A percentile compares a stretch with the other conserved stretches of the same genome.
These are phyloP conservation scores for Cyclotella cryptica DNA, from an alignment of 108 stramenopile genomes.

Conservation along the genomic window DNA sequence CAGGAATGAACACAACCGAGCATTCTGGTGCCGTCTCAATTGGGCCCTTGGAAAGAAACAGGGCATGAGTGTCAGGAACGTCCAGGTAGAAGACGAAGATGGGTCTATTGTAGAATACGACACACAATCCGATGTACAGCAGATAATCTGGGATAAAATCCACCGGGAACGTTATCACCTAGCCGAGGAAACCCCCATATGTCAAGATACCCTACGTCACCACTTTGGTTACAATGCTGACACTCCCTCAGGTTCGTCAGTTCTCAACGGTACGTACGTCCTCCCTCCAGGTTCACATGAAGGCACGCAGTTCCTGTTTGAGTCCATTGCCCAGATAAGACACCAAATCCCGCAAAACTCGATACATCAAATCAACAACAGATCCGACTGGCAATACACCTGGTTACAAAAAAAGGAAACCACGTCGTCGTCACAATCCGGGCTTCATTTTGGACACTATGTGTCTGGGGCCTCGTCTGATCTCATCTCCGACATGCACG, in stretches of 20 bases:
- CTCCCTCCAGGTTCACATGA: conserved; percentile 1
- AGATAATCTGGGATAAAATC: too few relatives aligned
- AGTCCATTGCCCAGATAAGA: not conserved
- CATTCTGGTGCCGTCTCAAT: too few relatives aligned
- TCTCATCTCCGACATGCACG: conserved; percentile 7
- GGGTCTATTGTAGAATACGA: too few relatives aligned
- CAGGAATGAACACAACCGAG: not conserved
- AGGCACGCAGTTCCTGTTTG: too few relatives aligned
- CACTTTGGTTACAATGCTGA: too few relatives aligned
- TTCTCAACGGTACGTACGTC: conserved; percentile 8
- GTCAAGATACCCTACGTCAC: too few relatives aligned
- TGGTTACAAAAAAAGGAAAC: conserved; percentile 1
- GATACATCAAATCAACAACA: not conserved
- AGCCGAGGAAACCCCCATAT: too few relatives aligned
- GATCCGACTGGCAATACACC: not conserved
- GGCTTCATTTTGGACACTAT: conserved; percentile 11
- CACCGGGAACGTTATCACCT: too few relatives aligned
- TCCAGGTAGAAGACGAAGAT: not conserved
- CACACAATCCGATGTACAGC: too few relatives aligned
- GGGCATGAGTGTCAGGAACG: conserved; percentile 2
- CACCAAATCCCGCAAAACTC: not conserved
- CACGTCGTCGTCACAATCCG: conserved; percentile 23
- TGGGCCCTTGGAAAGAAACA: not conserved
- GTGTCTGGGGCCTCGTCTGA: conserved; percentile 1
- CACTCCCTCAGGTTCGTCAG: too few relatives aligned